Evolutionary conservation across 768 basidiomycete species (phyloP).

Genomic region (Suillus tomentosus): DNA sequence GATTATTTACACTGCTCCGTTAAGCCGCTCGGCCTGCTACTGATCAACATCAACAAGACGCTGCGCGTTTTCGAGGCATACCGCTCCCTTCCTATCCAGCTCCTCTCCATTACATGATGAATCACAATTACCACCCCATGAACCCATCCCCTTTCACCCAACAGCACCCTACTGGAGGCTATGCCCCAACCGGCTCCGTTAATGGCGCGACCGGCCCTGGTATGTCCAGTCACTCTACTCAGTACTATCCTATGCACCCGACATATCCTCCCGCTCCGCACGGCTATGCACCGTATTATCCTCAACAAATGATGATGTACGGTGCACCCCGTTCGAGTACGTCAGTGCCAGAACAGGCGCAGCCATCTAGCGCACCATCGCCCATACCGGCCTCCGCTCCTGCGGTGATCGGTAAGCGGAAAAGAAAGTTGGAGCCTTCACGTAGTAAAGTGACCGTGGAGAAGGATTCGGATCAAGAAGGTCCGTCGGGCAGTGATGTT

Average conservation of each 20-base stretch:
- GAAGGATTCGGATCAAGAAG: slow-evolving; percentile 64
- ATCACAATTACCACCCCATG: slow-evolving; percentile 60
- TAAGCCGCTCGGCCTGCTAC: slow-evolving; percentile 20
- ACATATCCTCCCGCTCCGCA: slow-evolving; percentile 47
- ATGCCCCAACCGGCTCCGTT: slow-evolving; percentile 33
- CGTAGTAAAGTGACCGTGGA: slow-evolving; percentile 43
- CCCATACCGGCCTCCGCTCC: slow-evolving; percentile 37
- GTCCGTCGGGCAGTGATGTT: slow-evolving; percentile 50
- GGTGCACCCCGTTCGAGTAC: slow-evolving; percentile 42
- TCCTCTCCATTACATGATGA: slow-evolving; percentile 63
- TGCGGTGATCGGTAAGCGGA: slow-evolving; percentile 53
- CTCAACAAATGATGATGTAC: slow-evolving; percentile 71
- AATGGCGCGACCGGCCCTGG: slow-evolving; percentile 44
- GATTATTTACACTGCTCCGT: slow-evolving; percentile 20
- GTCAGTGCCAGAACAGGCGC: slow-evolving; percentile 36
- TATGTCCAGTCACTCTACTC: slow-evolving; percentile 41
- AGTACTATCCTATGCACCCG: slow-evolving; percentile 62
- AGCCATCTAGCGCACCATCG: slow-evolving; percentile 35
- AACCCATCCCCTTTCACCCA: slow-evolving; percentile 55
- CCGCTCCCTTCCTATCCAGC: slow-evolving; percentile 58
- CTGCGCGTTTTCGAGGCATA: slow-evolving; percentile 37
- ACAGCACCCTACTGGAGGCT: slow-evolving; percentile 38
- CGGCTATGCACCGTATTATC: slow-evolving; percentile 54
- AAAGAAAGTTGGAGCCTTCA: slow-evolving; percentile 51
- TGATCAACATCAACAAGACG: slow-evolving; percentile 24